Base-by-base conservation (phyloP, 306 rosid species). In the Erythrophleum fordii region DNA sequence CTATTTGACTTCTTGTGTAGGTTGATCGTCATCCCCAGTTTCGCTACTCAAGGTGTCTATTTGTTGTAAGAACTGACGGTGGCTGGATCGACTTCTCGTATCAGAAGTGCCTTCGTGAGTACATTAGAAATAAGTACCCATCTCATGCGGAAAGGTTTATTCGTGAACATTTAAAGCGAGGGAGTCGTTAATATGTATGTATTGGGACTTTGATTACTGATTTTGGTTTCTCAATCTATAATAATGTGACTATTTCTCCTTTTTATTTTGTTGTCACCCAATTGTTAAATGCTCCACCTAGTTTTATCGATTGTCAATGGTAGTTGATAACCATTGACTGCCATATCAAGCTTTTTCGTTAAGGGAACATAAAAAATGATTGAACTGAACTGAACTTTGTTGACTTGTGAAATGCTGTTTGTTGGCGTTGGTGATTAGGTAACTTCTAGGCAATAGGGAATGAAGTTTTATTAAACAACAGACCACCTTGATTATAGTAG, bases 1-100 rank as follows among this genome's bases (percentile, higher is more conserved):
- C 11, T 82, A 20, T 79, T 22, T 77, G 55, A 79, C 74, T 87
- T 73, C 23, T 64, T 37, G 72, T 89, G 86, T 87, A 93, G 99
- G 98, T 96, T 23, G 97, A 96, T 83, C 90, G 93, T 64, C 98
- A 93, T 86, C 98, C 99, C 74, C 90, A 86, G 74, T 93, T 89
- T 82, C 81, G 77, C 69, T 76, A 61, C 22, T 85, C 97, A 51
- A 90, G 97, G 83, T 95, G 99, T 88, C 90, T 95, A 37, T 93
- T 93, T 84, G 91, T 95, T 60, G 83, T 93, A 55, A 93, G 99
- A 90, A 91, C 90, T 49, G 96, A 95, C 77, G 97, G 97, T 45
- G 87, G 85, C 66, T 93, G 98, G 97, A 91, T 89, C 10, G 98
- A 92, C 83, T 94, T 94, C 91, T 94, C 97, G 9, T 94, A 94